Evolutionary conservation across 371 early-diverging fungal genomes (phyloP).

Genomic region (Sporodiniella umbellata): DNA sequence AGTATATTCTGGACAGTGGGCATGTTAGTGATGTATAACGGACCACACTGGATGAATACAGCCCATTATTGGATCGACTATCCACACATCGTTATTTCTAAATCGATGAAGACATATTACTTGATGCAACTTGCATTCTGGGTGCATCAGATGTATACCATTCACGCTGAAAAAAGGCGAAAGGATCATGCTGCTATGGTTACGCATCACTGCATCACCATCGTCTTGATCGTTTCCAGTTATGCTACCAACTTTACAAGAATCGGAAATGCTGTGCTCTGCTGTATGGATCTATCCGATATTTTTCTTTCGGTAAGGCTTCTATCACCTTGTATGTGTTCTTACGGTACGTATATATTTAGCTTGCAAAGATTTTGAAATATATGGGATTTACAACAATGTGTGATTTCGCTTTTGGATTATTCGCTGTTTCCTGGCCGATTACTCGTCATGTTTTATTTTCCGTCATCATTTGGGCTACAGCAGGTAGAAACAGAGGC

Average conservation of each 20-base stretch:
- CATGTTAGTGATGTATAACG: slow-evolving; percentile 58
- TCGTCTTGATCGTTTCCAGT: slow-evolving; percentile 60
- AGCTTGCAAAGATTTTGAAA: slow-evolving; percentile 71
- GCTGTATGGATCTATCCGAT: slow-evolving; percentile 82
- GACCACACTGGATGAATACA: slow-evolving; percentile 71
- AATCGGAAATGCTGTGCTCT: slow-evolving; percentile 80
- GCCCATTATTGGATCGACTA: slow-evolving; percentile 68
- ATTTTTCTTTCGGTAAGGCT: slow-evolving; percentile 64
- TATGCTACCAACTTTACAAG: slow-evolving; percentile 74
- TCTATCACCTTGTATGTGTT: not conserved
- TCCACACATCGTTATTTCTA: slow-evolving; percentile 55
- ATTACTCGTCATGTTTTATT: slow-evolving; percentile 71
- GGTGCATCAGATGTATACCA: slow-evolving; percentile 70
- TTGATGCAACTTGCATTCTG: slow-evolving; percentile 79
- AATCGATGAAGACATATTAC: slow-evolving; percentile 73
- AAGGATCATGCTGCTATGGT: slow-evolving; percentile 79
- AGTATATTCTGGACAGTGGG: slow-evolving; percentile 59
- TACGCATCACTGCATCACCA: slow-evolving; percentile 81
- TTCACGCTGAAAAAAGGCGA: slow-evolving; percentile 74
- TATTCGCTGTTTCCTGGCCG: slow-evolving; percentile 79
- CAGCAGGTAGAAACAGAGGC: slow-evolving; percentile 26
- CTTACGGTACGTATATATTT: not conserved
- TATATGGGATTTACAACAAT: slow-evolving; percentile 58
- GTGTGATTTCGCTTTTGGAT: slow-evolving; percentile 71
- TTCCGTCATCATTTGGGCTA: slow-evolving; percentile 53